These are phyloP conservation scores for Polytrichum commune DNA, from an alignment of 225 moss, liverwort and hornwort species.

Conservation along the genomic window DNA sequence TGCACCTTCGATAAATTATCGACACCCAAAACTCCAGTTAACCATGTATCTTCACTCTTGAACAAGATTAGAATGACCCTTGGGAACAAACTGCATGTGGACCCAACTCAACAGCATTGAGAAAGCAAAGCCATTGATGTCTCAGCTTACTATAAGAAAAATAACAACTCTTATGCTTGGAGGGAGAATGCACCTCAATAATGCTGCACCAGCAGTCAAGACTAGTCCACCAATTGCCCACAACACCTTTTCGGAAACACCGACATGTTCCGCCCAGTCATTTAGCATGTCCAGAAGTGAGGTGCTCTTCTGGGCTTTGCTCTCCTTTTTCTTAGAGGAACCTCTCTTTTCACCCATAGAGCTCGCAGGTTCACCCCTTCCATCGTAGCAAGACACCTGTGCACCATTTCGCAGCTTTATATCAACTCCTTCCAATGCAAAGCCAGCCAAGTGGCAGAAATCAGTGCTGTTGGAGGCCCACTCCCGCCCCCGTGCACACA, in stretches of 20 bases:
- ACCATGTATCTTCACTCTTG: too few species aligned
- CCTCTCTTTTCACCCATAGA: conserved; percentile 7
- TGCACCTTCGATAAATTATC: too few species aligned
- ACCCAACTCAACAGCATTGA: background rate
- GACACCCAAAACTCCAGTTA: too few species aligned
- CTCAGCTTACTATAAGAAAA: conserved; percentile 2
- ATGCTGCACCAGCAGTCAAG: conserved; percentile 51
- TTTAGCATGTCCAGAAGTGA: conserved; percentile 39
- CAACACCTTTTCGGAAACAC: conserved; percentile 44
- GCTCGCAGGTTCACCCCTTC: conserved; percentile 33
- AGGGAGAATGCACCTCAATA: conserved; percentile 37
- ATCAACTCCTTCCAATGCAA: conserved; percentile 26
- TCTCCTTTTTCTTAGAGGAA: conserved; percentile 12
- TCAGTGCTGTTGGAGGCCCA: conserved; percentile 55
- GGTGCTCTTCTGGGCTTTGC: conserved; percentile 19
- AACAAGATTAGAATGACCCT: too few species aligned
- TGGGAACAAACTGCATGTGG: background rate
- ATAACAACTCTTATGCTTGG: background rate
- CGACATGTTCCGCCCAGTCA: conserved; percentile 42
- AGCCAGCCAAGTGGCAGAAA: conserved; percentile 59
- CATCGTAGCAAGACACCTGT: conserved; percentile 45
- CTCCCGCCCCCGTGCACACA: conserved; percentile 57
- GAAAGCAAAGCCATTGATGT: background rate
- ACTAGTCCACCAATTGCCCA: conserved; percentile 70
- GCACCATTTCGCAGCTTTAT: conserved; percentile 19